Evolutionary conservation across 73 alveolate species (phyloP), one percentile per base, ranked within the genome.

Genomic region (Breviolum minutum): DNA sequence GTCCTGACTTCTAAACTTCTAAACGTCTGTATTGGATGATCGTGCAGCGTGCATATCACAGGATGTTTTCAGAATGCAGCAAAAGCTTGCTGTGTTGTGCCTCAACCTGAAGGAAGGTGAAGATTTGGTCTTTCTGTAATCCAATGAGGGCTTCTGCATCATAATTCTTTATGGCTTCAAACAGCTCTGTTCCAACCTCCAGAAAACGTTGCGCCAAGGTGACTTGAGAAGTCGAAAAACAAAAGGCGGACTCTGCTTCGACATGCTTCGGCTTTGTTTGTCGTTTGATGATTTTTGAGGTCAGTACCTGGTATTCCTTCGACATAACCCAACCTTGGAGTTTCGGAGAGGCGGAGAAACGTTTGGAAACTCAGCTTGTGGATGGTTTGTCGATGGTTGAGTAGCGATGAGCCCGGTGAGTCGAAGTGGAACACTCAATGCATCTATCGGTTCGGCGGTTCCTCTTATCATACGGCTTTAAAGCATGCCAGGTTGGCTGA

Each of bases 121-220:
- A 92, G 79, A 74, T 92, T 68, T 92, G 98, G 8, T 92, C 98
- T 76, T 92, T 92, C 87, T 92, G 98, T 64, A 92, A 90, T 2
- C 91, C 98, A 7, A 68, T 73, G 32, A 92, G 98, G 20, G 98
- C 98, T 92, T 92, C 98, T 32, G 98, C 98, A 27, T 92, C 98
- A 68, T 92, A 60, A n/a, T n/a, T 74, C 81, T 74, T 92, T 27
- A 61, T 64, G 54, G 98, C 98, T 63, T 92, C 98, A 7, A 92
- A 88, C 4, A 92, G 90, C 24, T 92, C 98, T 16, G 91, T 73
- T 77, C 98, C 98, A n/a, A 92, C 98, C 98, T 92, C 62, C 29
- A 24, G 48, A 22, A 22, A 68, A 40, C 54, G 30, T 54, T 73
- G 82, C 14, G 54, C 95, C 16, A n/a, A 27, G 54, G 3, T 40